A percentile compares a stretch with the other conserved stretches of the same genome.
phyloP scores from a whole-genome alignment of 1,139 yeast species.

The Suhomyces bribrorum region DNA sequence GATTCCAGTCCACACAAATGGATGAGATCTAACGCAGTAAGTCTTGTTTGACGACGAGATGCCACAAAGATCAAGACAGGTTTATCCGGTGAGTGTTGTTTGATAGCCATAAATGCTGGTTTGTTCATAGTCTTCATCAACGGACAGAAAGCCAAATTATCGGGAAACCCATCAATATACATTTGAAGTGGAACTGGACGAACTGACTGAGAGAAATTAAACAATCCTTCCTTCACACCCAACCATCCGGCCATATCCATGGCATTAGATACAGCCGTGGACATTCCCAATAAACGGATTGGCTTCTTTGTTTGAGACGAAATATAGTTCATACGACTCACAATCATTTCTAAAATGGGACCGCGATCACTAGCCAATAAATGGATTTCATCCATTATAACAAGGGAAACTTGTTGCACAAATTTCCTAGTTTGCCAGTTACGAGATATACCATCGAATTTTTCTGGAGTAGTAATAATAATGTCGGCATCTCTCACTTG shows the following conservation, averaged over 20 bases:
- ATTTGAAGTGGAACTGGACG: conserved; percentile 97
- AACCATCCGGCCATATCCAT: conserved; percentile 98
- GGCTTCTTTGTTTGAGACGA: conserved; percentile 74
- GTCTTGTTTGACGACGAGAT: conserved; percentile 92
- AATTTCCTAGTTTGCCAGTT: conserved; percentile 95
- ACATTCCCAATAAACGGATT: conserved; percentile 85
- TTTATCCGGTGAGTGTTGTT: conserved; percentile 89
- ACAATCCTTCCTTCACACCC: conserved; percentile 84
- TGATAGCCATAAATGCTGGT: conserved; percentile 95
- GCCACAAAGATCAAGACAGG: conserved; percentile 96
- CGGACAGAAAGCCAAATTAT: conserved; percentile 90
- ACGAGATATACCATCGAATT: conserved; percentile 98
- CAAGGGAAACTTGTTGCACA: conserved; percentile 86
- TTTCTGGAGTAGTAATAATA: conserved; percentile 95
- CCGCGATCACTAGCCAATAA: conserved; percentile 96
- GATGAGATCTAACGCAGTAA: conserved; percentile 90
- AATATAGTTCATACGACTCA: conserved; percentile 94
- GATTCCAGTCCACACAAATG: conserved; percentile 95
- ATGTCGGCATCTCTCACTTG: conserved; percentile 90
- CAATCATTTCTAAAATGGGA: conserved; percentile 97
- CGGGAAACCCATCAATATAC: conserved; percentile 98
- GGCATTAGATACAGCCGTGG: conserved; percentile 97
- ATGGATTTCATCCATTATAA: conserved; percentile 98
- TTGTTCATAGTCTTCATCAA: conserved; percentile 98
- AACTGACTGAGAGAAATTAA: conserved; percentile 92